Percentiles rank a stretch among this genome's conserved stretches.
Evolutionary conservation across 2,329 filamentous ascomycete species (phyloP).

Genomic region (Colletotrichum sp.): DNA sequence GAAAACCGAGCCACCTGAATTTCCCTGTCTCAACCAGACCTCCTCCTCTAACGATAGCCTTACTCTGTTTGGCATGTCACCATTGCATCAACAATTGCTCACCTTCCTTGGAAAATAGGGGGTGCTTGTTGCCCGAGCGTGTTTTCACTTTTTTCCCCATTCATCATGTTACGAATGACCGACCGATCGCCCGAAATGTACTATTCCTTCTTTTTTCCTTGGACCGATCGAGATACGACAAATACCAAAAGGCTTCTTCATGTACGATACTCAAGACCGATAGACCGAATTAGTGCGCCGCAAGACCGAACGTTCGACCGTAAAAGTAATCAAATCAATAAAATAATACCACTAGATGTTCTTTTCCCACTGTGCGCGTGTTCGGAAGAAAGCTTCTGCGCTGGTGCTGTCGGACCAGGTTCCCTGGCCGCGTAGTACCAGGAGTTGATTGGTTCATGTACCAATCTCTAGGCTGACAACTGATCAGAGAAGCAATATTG

Average conservation of each 20-base stretch:
- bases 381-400: not conserved
- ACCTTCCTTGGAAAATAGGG: not conserved
- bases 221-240: not conserved
- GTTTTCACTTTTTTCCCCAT: not conserved
- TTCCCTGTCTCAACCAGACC: not conserved
- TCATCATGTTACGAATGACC: not conserved
- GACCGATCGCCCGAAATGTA: not conserved
- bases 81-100: not conserved
- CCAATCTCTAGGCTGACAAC: not conserved
- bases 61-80: not conserved
- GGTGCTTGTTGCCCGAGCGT: not conserved
- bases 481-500: not conserved
- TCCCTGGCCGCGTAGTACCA: not conserved
- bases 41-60: not conserved
- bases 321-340: not conserved
- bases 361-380: not conserved
- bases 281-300: not conserved
- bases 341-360: not conserved
- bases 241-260: not conserved
- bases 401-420: not conserved
- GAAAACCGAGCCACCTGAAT: not conserved
- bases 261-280: conserved; percentile 10
- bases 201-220: not conserved
- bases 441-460: not conserved
- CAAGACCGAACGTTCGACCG: not conserved